Evolutionary conservation across 1,284 basidiomycete species (phyloP), one percentile per base, ranked within the genome.

Genomic region (Agaricales sp.): DNA sequence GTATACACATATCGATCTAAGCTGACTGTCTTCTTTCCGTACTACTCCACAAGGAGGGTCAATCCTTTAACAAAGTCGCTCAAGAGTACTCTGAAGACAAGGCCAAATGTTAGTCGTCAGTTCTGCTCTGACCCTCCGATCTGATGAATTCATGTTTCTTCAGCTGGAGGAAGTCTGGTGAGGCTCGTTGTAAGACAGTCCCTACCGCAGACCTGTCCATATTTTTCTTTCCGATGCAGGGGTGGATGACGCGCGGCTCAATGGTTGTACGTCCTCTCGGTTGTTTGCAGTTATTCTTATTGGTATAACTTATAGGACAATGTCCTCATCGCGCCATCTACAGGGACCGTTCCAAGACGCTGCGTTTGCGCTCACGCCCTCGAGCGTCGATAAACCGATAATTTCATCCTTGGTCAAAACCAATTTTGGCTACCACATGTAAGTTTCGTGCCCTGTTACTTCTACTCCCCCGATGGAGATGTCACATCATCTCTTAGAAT

Each of bases 11-110:
- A 4, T 14, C 35, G 37, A 13, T 38, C 18, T 44, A 43, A 35
- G 30, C 30, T 8, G n/a, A 35, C n/a, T n/a, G 30, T 18, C 13
- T 48, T 20, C 21, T 35, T 48, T 13, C 43, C 0, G 11, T n/a
- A 35, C 30, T n/a, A n/a, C n/a, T n/a, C n/a, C n/a, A 47, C 47
- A 59, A 87, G 80, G 79, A 75, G 51, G 87, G 87, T 3, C 75
- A 82, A 55, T 65, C 80, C 6, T 91, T 89, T 59, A 83, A 91
- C 65, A 89, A 87, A 63, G 86, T 91, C 23, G 88, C 89, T 1
- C 81, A 88, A 55, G 87, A 89, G 55, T 89, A 85, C 57, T 88
- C 86, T 1, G 88, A 91, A 63, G 88, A 92, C 66, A 92, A 92
- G 62, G 89, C 89, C 2, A 89, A 90, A 74, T 77, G 87, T 82